A percentile compares a stretch with the other conserved stretches of the same genome.
phyloP scores from a whole-genome alignment of 2,329 filamentous ascomycete genomes.

The Colletotrichum acutatum region DNA sequence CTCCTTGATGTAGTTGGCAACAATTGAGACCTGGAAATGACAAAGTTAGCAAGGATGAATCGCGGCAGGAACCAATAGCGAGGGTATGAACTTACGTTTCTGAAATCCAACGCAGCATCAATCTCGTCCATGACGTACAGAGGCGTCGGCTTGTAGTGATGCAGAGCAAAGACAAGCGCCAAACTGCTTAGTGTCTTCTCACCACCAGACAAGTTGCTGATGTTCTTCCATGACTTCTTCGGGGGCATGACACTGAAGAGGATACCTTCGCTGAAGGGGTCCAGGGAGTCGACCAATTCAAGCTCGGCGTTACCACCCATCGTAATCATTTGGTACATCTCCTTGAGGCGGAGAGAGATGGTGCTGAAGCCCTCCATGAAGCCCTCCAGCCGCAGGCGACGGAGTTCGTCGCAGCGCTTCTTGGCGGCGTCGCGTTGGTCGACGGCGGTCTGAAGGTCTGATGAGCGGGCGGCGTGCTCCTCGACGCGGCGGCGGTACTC shows the following conservation, averaged over 20 bases:
- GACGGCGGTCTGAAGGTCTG: conserved; percentile 84
- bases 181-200: conserved; percentile 96
- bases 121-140: conserved; percentile 99
- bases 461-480: conserved; percentile 83
- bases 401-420: conserved; percentile 91
- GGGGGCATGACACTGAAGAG: conserved; percentile 98
- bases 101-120: conserved; percentile 95
- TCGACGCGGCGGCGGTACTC: conserved; percentile 90
- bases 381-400: conserved; percentile 88
- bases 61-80: neutral
- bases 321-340: conserved; percentile 99
- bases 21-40: conserved; percentile 84
- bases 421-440: conserved; percentile 85
- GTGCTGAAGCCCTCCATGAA: conserved; percentile 98
- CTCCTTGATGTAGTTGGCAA: conserved; percentile 99
- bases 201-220: conserved; percentile 92
- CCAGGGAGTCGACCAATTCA: conserved; percentile 93
- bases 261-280: conserved; percentile 97
- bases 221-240: conserved; percentile 99
- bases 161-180: conserved; percentile 95
- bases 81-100: conserved; percentile 78
- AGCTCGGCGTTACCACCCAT: conserved; percentile 99
- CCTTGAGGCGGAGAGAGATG: conserved; percentile 94
- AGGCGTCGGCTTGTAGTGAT: conserved; percentile 98
- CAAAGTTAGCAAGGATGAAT: conserved; percentile 27